Percentiles rank a stretch among this genome's conserved stretches.
Conservation (phyloP, 148 eudicot genomes). For the Rhododendron molle region DNA sequence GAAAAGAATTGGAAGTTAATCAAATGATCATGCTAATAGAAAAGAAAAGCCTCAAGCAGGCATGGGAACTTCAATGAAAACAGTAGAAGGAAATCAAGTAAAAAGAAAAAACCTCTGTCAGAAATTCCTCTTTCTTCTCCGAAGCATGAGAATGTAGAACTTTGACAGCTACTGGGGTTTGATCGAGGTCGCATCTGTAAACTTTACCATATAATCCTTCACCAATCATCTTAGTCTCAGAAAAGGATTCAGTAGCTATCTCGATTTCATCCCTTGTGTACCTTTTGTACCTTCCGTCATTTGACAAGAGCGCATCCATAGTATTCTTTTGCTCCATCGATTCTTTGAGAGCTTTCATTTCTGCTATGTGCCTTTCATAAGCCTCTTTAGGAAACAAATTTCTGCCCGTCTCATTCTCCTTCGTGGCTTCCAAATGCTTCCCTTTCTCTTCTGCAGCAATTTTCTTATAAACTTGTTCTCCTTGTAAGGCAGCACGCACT, state of each 20-base stretch:
- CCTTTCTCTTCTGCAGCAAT: conserved; percentile 54
- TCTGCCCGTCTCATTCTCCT: conserved; percentile 58
- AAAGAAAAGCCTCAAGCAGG: not conserved
- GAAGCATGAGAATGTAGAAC: conserved; percentile 55
- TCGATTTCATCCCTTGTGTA: conserved; percentile 55
- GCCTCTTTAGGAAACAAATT: conserved; percentile 51
- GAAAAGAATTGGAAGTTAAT: not conserved
- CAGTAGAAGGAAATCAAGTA: not conserved
- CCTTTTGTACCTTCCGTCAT: conserved; percentile 52
- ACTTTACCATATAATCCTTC: conserved; percentile 85
- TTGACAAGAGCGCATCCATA: conserved; percentile 45
- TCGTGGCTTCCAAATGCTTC: conserved; percentile 53
- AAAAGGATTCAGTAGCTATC: conserved; percentile 51
- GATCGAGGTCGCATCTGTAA: conserved; percentile 69
- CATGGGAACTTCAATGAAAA: not conserved
- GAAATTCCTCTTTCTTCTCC: conserved; percentile 71
- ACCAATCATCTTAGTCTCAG: conserved; percentile 60
- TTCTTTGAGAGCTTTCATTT: conserved; percentile 51
- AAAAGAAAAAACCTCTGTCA: conserved; percentile 45
- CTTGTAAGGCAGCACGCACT: conserved; percentile 52
- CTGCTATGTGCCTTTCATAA: conserved; percentile 64
- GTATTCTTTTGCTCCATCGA: conserved; percentile 51
- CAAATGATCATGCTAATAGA: not conserved
- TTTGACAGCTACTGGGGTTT: conserved; percentile 75
- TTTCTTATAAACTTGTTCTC: conserved; percentile 60